A percentile compares a stretch with the other conserved stretches of the same genome.
phyloP scores from a whole-genome alignment of 495 filamentous ascomycete species.

The Neurospora sp. region DNA sequence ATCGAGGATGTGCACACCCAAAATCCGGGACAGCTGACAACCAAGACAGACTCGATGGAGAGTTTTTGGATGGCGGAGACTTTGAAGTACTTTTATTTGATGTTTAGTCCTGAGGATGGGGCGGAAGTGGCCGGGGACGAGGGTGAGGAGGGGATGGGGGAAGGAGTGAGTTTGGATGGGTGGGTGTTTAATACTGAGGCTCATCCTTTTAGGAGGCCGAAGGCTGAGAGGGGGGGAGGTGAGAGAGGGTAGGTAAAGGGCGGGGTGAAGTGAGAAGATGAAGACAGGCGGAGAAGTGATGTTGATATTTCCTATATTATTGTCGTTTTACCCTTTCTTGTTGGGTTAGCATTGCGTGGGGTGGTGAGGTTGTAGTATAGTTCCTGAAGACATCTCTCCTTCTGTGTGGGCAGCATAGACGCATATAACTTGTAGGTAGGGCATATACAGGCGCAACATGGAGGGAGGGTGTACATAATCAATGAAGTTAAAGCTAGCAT shows the following conservation, averaged over 20 bases:
- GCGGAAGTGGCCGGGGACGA: conserved; percentile 22
- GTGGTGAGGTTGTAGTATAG: background rate
- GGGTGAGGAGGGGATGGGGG: too few species aligned
- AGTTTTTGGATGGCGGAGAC: conserved; percentile 45
- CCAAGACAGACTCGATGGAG: conserved; percentile 39
- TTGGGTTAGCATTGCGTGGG: background rate
- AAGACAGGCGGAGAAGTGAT: background rate
- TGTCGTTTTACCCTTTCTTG: background rate
- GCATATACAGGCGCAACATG: background rate
- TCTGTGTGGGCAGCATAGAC: background rate
- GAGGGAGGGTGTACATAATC: background rate
- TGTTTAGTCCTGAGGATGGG: conserved; percentile 57
- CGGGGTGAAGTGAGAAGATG: background rate
- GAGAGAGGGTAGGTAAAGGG: too few species aligned
- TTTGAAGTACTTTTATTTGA: conserved; percentile 59
- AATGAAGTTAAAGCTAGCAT: background rate
- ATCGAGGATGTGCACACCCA: conserved; percentile 38
- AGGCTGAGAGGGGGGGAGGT: background rate
- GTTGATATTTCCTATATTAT: background rate
- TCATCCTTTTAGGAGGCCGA: conserved; percentile 51
- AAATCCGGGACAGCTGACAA: conserved; percentile 6
- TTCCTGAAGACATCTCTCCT: background rate
- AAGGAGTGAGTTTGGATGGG: conserved; percentile 55
- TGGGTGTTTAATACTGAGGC: conserved; percentile 87
- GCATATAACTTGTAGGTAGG: background rate